Evolutionary conservation across 805 yeast species (phyloP), one percentile per base, ranked within the genome.

Genomic region (Ogataea wickerhamii): DNA sequence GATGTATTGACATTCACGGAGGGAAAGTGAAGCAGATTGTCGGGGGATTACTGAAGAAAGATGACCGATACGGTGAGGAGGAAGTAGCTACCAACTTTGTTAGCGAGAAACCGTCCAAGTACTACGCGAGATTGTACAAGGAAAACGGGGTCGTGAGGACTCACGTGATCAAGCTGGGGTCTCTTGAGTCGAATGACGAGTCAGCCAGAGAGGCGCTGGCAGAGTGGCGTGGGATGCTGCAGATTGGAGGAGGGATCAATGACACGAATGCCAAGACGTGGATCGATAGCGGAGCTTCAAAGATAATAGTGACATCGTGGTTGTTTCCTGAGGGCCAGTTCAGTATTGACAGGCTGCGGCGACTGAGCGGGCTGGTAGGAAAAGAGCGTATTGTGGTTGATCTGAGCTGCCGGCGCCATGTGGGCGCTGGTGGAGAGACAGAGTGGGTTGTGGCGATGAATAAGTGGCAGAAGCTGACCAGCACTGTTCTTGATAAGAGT

Each of bases 11-110:
- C 58, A 80, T 93, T 41, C 99, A 93, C 61, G 75, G 83, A 6
- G 98, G 98, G 2, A 82, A 86, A 49, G 98, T 93, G 44, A 93
- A 93, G 55, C 98, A 93, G 60, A 93, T 93, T 37, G 97, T 93
- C 1, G 99, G 98, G 5, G 95, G 96, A 0, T 84, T 96, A 0
- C 67, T 93, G 16, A 69, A 73, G 0, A 64, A 67, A 8, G 82
- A 80, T 41, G 81, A 77, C 46, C 61, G 60, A n/a, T 53, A 60
- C 6, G 54, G 55, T 25, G 55, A 65, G 38, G 38, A 48, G 11
- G 44, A 53, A 0, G 67, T 78, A 6, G 60, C 74, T 18, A 85
- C 93, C 5, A 93, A 93, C 60, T 89, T 85, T 56, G 85, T 89
- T 4, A 79, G 95, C 2, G 63, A 73, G 19, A 73, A 82, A 32